phyloP scores from a whole-genome alignment of 352 stramenopile species.

The Globisporangium irregulare region DNA sequence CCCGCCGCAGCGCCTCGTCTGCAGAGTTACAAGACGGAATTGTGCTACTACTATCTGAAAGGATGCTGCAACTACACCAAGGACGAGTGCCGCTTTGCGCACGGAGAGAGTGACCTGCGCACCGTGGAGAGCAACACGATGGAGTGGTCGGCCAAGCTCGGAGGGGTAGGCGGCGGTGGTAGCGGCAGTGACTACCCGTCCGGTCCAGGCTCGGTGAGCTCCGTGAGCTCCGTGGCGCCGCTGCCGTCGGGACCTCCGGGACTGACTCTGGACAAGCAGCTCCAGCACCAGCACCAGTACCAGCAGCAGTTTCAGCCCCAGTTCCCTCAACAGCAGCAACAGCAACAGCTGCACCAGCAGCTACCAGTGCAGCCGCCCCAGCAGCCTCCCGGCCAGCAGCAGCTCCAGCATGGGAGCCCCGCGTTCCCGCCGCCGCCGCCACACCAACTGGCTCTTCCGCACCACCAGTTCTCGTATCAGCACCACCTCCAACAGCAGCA shows the following conservation, averaged over 20 bases:
- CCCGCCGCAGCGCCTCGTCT: conserved; percentile 55
- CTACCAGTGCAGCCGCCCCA: conserved; percentile 16
- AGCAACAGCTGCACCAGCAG: conserved; percentile 19
- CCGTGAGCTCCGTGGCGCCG: background rate
- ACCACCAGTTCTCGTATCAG: conserved; percentile 27
- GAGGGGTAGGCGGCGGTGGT: conserved; percentile 20
- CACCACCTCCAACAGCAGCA: conserved; percentile 12
- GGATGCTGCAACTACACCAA: conserved; percentile 88
- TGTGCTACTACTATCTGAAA: conserved; percentile 89
- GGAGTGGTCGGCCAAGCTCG: conserved; percentile 56
- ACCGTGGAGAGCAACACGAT: conserved; percentile 84
- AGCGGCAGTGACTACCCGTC: conserved; percentile 19
- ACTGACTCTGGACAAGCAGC: conserved; percentile 38
- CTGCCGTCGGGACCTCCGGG: background rate
- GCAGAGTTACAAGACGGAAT: conserved; percentile 88
- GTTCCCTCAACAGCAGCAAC: conserved; percentile 28
- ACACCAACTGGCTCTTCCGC: conserved; percentile 12
- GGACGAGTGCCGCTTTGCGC: conserved; percentile 86
- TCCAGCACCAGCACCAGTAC: conserved; percentile 64
- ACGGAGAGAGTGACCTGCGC: conserved; percentile 73
- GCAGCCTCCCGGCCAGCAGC: conserved; percentile 11
- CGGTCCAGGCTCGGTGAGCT: background rate
- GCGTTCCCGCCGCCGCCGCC: conserved; percentile 16
- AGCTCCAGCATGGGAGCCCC: conserved; percentile 17
- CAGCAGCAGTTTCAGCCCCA: conserved; percentile 53